phyloP scores from a whole-genome alignment of 164 flowering plant species.

The Malania oleifera region DNA sequence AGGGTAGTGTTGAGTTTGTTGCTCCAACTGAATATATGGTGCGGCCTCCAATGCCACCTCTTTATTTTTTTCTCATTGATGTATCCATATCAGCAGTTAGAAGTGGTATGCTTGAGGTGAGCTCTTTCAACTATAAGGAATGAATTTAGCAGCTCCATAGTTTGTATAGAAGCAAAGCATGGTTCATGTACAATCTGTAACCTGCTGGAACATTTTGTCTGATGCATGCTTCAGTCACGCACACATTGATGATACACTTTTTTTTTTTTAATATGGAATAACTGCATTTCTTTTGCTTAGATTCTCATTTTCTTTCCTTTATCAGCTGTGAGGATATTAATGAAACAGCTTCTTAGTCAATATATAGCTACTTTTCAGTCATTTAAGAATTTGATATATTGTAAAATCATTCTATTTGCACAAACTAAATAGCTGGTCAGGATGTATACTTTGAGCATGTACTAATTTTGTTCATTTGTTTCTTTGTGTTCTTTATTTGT shows the following conservation, averaged over 20 bases:
- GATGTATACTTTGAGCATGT: neutral
- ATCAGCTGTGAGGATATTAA: too few species aligned
- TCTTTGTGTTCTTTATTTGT: neutral
- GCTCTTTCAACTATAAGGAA: constrained; percentile 8
- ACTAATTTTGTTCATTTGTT: neutral
- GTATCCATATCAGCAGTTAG: constrained; percentile 81
- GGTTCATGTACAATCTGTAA: too few species aligned
- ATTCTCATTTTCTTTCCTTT: too few species aligned
- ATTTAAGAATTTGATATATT: neutral
- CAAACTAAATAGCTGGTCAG: neutral
- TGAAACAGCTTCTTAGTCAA: too few species aligned
- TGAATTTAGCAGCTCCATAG: neutral
- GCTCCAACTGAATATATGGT: constrained; percentile 99
- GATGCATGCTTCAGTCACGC: too few species aligned
- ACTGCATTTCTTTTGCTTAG: too few species aligned
- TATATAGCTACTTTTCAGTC: too few species aligned
- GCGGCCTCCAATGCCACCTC: constrained; percentile 99
- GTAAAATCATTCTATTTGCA: neutral
- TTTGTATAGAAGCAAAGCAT: neutral
- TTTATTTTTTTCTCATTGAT: constrained; percentile 92
- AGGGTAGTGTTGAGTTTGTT: constrained; percentile 94
- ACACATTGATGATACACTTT: too few species aligned
- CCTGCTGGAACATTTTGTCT: too few species aligned
- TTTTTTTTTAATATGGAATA: too few species aligned
- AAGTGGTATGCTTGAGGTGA: constrained; percentile 98